Conservation (phyloP, 768 basidiomycete genomes). For the Epithele typhae region DNA sequence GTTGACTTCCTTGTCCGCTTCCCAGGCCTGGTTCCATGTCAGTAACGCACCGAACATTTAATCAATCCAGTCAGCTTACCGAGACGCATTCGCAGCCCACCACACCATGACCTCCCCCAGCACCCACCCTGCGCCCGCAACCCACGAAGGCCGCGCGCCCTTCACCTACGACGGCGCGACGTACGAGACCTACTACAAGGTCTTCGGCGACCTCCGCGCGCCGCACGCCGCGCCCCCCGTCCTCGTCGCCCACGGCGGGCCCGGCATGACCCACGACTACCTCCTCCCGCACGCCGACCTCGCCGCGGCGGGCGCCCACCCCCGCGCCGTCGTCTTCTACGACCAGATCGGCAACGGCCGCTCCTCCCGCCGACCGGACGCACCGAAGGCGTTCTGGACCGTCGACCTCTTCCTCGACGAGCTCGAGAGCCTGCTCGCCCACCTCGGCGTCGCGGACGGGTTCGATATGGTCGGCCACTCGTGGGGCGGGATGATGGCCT, state of each 20-base stretch:
- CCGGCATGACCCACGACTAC: constrained; percentile 40
- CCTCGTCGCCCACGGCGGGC: constrained; percentile 46
- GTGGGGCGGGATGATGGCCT: constrained; percentile 53
- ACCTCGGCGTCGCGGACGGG: constrained; percentile 34
- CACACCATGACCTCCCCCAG: too few relatives aligned
- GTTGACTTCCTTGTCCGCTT: too few relatives aligned
- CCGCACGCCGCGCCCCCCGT: constrained; percentile 36
- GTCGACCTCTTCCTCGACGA: constrained; percentile 50
- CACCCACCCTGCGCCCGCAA: too few relatives aligned
- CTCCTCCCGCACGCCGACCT: constrained; percentile 37
- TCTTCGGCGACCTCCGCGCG: constrained; percentile 48
- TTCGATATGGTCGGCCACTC: constrained; percentile 52
- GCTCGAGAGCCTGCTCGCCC: constrained; percentile 42
- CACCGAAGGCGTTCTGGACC: constrained; percentile 37
- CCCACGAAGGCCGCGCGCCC: neutral
- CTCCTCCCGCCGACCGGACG: constrained; percentile 40
- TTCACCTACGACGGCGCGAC: constrained; percentile 2
- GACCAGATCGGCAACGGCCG: constrained; percentile 46
- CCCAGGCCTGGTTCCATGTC: too few relatives aligned
- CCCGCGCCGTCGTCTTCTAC: constrained; percentile 47
- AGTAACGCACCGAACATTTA: too few relatives aligned
- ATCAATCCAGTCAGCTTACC: too few relatives aligned
- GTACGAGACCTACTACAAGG: constrained; percentile 48
- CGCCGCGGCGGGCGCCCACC: constrained; percentile 24
- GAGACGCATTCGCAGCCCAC: too few relatives aligned